Evolutionary conservation across 805 yeast genomes (phyloP).

Genomic region (Pichia californica): DNA sequence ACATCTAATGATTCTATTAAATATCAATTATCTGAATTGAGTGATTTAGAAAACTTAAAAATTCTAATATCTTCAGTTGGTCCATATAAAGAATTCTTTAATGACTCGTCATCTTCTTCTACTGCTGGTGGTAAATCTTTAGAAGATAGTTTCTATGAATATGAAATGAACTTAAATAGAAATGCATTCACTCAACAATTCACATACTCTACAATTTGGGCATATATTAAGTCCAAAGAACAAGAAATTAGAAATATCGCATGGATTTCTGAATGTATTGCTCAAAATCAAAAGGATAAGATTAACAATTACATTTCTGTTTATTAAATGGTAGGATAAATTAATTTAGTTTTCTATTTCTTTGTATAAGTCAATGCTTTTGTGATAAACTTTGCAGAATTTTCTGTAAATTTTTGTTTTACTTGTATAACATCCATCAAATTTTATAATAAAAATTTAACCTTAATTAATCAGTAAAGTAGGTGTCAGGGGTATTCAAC

Average conservation of each 20-base stretch:
- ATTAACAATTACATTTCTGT: conserved; percentile 87
- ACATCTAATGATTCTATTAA: conserved; percentile 56
- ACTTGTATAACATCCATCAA: no score
- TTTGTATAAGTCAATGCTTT: no score
- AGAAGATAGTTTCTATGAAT: conserved; percentile 90
- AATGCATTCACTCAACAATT: conserved; percentile 96
- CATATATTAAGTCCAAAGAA: conserved; percentile 92
- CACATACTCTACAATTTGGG: conserved; percentile 85
- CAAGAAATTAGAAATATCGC: conserved; percentile 96
- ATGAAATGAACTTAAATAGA: conserved; percentile 88
- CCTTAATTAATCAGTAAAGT: no score
- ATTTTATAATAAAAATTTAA: no score
- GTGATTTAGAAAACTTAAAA: conserved; percentile 81
- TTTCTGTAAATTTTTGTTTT: no score
- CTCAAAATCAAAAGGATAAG: conserved; percentile 94
- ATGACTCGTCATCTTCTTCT: conserved; percentile 23
- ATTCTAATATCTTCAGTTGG: conserved; percentile 54
- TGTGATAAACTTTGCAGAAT: no score
- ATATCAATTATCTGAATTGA: conserved; percentile 61
- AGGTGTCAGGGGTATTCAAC: no score
- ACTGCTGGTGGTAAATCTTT: conserved; percentile 41
- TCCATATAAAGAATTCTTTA: conserved; percentile 58
- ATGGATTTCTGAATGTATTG: conserved; percentile 99
- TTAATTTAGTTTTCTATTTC: no score
- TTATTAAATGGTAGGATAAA: no score